Conservation (phyloP, 2,329 filamentous ascomycete genomes). For the Pestalotiopsis sp. region DNA sequence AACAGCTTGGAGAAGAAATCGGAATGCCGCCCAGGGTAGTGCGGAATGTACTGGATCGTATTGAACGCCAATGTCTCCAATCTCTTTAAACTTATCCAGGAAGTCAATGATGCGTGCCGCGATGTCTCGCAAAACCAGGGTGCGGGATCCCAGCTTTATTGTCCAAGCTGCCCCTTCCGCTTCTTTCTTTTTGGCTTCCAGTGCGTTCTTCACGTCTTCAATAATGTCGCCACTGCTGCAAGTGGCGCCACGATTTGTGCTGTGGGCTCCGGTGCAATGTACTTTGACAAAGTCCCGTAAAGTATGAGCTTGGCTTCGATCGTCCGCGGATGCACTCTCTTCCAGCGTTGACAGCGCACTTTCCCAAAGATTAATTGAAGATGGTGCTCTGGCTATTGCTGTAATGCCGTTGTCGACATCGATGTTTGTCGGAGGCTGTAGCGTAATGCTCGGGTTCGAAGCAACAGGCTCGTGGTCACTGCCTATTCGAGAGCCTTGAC, state of each 20-base stretch:
- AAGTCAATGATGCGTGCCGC: background rate
- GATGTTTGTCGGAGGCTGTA: background rate
- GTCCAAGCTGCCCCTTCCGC: background rate
- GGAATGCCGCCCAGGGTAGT: background rate
- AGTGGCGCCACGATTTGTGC: background rate
- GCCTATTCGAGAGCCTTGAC: background rate
- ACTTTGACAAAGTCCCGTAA: background rate
- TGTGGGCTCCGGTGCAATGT: too few relatives aligned
- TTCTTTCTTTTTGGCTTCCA: background rate
- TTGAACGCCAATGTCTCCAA: background rate
- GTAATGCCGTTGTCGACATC: background rate
- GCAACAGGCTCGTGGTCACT: too few relatives aligned
- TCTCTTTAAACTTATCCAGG: background rate
- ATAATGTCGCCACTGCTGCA: background rate
- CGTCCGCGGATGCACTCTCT: background rate
- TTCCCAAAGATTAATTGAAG: background rate
- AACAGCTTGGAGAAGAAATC: background rate
- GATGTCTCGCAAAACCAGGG: background rate
- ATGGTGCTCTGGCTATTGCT: too few relatives aligned
- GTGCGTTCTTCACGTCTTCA: background rate
- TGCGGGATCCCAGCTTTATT: background rate
- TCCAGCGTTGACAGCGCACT: background rate
- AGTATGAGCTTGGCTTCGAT: background rate
- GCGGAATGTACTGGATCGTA: slow-evolving; percentile 4
- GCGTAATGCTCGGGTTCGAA: background rate